These are phyloP conservation scores for Tetracladium setigerum DNA, from an alignment of 495 filamentous ascomycete species.

Conservation along the genomic window DNA sequence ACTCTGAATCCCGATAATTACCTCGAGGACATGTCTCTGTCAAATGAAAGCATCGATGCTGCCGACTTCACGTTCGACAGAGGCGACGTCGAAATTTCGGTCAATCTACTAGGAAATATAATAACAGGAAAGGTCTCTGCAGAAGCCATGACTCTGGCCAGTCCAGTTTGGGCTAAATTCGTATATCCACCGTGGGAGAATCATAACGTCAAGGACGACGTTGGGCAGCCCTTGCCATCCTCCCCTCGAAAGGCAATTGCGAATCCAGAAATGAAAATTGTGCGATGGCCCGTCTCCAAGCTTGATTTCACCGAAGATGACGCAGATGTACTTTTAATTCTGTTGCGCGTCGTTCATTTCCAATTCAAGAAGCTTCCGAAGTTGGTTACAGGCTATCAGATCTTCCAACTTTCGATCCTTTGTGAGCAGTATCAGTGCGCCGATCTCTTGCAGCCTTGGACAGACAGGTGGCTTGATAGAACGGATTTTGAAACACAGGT, in stretches of 20 bases:
- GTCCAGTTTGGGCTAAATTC: not conserved
- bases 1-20: too few relatives aligned
- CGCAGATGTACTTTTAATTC: not conserved
- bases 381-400: not conserved
- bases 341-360: not conserved
- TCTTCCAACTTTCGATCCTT: not conserved
- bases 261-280: constrained; percentile 59
- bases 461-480: not conserved
- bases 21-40: too few relatives aligned
- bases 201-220: too few relatives aligned
- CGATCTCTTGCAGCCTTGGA: not conserved
- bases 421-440: constrained; percentile 5
- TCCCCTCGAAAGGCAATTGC: constrained; percentile 59
- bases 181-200: not conserved
- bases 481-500: too few relatives aligned
- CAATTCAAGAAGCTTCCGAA: not conserved
- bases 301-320: constrained; percentile 3
- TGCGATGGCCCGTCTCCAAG: constrained; percentile 42
- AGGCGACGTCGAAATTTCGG: not conserved
- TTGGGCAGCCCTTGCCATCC: too few relatives aligned
- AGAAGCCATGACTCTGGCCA: not conserved
- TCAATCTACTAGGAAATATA: not conserved
- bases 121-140: not conserved
- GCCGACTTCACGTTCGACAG: not conserved
- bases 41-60: too few relatives aligned